Conservation (phyloP, 1,284 basidiomycete species). For the Ceratorhiza oryzae-sativae region DNA sequence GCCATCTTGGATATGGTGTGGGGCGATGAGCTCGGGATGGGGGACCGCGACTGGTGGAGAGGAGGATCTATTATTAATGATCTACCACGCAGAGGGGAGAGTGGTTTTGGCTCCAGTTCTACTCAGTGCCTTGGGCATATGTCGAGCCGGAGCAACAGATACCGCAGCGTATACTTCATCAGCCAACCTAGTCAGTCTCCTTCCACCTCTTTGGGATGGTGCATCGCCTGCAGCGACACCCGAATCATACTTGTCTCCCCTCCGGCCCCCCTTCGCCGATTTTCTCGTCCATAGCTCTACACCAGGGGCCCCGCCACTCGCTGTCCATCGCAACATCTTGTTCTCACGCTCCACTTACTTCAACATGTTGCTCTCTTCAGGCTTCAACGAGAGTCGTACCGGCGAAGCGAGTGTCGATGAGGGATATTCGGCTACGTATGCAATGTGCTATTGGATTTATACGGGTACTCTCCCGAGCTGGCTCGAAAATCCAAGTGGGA, state of each 20-base stretch:
- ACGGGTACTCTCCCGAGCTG: slow-evolving; percentile 4
- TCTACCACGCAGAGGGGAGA: slow-evolving; percentile 16
- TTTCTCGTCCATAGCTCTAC: slow-evolving; percentile 24
- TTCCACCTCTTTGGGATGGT: slow-evolving; percentile 25
- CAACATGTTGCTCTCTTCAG: neutral
- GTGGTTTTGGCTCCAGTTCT: slow-evolving; percentile 11
- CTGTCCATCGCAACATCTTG: slow-evolving; percentile 15
- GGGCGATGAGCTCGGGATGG: slow-evolving; percentile 21
- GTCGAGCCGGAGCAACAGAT: neutral
- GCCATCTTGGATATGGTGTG: slow-evolving; percentile 25
- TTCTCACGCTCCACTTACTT: slow-evolving; percentile 9
- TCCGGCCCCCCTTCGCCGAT: slow-evolving; percentile 6
- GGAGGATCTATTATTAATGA: slow-evolving; percentile 23
- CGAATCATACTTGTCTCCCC: neutral
- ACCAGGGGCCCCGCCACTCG: slow-evolving; percentile 11
- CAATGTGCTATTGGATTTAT: slow-evolving; percentile 27
- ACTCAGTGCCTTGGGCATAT: slow-evolving; percentile 4
- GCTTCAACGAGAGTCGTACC: slow-evolving; percentile 14
- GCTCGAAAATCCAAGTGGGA: slow-evolving; percentile 6
- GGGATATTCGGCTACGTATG: slow-evolving; percentile 23
- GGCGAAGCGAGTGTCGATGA: slow-evolving; percentile 23
- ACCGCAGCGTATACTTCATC: neutral
- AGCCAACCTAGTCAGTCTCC: neutral
- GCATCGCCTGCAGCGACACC: neutral
- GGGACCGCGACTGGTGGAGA: slow-evolving; percentile 22